Evolutionary conservation across 1,284 basidiomycete species (phyloP).

Genomic region (Rhodotorula glutinis): DNA sequence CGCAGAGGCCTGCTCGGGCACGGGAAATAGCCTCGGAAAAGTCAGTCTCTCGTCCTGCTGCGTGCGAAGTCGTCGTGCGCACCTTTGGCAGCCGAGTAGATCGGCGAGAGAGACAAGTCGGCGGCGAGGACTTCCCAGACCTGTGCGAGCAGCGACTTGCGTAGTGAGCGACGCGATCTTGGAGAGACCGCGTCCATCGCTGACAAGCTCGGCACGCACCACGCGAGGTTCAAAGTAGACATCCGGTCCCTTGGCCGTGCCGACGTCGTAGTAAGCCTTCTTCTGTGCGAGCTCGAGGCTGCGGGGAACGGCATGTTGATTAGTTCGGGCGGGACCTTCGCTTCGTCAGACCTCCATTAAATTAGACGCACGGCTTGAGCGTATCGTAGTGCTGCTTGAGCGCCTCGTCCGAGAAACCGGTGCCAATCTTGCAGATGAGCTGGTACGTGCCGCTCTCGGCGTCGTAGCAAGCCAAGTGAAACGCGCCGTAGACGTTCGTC

Average conservation of each 20-base stretch:
- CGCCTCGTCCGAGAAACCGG: slow-evolving; percentile 91
- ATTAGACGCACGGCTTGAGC: slow-evolving; percentile 55
- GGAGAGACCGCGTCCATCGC: slow-evolving; percentile 43
- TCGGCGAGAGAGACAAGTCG: slow-evolving; percentile 91
- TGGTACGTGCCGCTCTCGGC: slow-evolving; percentile 85
- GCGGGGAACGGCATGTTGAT: too few relatives aligned
- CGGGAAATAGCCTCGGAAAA: background rate
- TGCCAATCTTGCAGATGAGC: slow-evolving; percentile 98
- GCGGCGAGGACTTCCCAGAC: slow-evolving; percentile 98
- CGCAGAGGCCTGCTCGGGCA: slow-evolving; percentile 51
- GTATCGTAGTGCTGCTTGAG: slow-evolving; percentile 78
- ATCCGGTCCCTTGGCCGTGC: slow-evolving; percentile 80
- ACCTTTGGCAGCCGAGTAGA: slow-evolving; percentile 98
- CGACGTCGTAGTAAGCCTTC: slow-evolving; percentile 61
- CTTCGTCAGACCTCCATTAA: slow-evolving; percentile 21
- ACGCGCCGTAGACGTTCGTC: slow-evolving; percentile 92
- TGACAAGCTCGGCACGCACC: slow-evolving; percentile 23
- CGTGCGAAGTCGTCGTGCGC: slow-evolving; percentile 44
- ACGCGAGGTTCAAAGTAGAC: slow-evolving; percentile 72
- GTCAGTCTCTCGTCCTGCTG: background rate
- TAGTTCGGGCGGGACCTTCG: too few relatives aligned
- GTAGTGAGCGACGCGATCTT: slow-evolving; percentile 17
- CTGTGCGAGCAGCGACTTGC: background rate
- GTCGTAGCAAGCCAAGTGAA: slow-evolving; percentile 92
- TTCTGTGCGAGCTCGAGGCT: slow-evolving; percentile 63